Percentiles rank a stretch among this genome's conserved stretches.
phyloP scores from a whole-genome alignment of 176 grass and related monocot species.

The Dendrocalamus sinicus region DNA sequence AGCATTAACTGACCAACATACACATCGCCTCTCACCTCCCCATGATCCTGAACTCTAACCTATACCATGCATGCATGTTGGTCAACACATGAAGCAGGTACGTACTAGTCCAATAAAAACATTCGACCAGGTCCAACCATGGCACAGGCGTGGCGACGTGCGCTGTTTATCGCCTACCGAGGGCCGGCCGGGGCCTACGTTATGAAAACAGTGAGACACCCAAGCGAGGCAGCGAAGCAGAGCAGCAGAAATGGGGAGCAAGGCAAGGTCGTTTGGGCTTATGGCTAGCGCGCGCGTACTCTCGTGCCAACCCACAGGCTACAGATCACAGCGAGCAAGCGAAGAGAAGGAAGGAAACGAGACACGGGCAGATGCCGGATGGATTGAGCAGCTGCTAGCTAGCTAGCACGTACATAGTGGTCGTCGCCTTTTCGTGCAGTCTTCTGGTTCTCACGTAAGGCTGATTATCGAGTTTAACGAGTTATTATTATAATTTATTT shows the following conservation, averaged over 20 bases:
- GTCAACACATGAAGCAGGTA: no score
- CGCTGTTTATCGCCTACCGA: no score
- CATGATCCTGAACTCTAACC: neutral
- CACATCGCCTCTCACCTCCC: neutral
- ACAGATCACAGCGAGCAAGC: neutral
- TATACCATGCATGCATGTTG: neutral
- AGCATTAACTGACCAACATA: neutral
- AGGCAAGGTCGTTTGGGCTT: no score
- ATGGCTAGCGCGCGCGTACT: no score
- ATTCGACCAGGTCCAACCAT: neutral
- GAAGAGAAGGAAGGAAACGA: neutral
- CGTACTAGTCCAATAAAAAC: neutral
- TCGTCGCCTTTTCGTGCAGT: constrained; percentile 21
- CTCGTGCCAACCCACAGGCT: neutral
- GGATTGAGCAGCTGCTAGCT: neutral
- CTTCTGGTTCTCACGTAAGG: neutral
- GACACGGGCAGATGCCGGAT: neutral
- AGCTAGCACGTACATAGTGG: neutral
- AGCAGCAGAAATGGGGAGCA: no score
- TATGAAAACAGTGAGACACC: neutral
- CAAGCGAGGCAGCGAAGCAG: no score
- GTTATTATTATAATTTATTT: no score
- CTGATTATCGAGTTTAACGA: no score
- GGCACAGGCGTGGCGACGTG: no score
- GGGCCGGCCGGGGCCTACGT: no score